Evolutionary conservation across 1,284 basidiomycete species (phyloP).

Genomic region (Microstroma glucosiphilum): DNA sequence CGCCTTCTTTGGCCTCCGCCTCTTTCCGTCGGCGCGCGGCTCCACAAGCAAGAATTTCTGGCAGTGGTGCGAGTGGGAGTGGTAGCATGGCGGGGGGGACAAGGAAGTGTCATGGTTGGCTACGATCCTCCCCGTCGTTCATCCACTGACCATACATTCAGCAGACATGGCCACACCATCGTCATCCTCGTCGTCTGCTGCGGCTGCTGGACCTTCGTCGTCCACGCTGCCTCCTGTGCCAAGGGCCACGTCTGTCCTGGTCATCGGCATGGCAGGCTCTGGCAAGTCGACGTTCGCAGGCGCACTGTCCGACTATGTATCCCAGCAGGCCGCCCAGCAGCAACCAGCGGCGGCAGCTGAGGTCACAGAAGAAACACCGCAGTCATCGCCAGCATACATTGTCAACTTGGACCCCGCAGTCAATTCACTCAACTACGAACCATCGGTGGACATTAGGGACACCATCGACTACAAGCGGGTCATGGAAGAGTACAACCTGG

Average conservation of each 20-base stretch:
- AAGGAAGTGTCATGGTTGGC: neutral
- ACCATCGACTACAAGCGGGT: constrained; percentile 96
- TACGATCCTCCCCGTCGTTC: neutral
- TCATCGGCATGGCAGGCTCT: constrained; percentile 78
- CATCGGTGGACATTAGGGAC: constrained; percentile 96
- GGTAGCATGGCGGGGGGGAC: neutral
- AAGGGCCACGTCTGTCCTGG: constrained; percentile 45
- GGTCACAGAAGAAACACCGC: constrained; percentile 14
- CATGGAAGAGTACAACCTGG: constrained; percentile 99
- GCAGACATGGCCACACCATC: neutral
- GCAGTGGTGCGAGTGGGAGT: too few species aligned
- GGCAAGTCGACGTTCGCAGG: constrained; percentile 95
- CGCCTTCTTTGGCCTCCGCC: too few species aligned
- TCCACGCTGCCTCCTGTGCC: constrained; percentile 31
- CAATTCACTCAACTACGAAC: constrained; percentile 77
- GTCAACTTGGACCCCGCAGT: constrained; percentile 98
- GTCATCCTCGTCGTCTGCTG: neutral
- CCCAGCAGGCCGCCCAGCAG: constrained; percentile 15
- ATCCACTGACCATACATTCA: neutral
- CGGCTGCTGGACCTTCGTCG: neutral
- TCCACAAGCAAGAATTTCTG: too few species aligned
- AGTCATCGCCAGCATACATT: constrained; percentile 65
- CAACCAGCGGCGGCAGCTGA: neutral
- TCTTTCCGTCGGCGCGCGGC: too few species aligned
- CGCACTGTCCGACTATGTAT: constrained; percentile 29